Conservation (phyloP, 2,329 filamentous ascomycete genomes). For the Triangularia setosa region DNA sequence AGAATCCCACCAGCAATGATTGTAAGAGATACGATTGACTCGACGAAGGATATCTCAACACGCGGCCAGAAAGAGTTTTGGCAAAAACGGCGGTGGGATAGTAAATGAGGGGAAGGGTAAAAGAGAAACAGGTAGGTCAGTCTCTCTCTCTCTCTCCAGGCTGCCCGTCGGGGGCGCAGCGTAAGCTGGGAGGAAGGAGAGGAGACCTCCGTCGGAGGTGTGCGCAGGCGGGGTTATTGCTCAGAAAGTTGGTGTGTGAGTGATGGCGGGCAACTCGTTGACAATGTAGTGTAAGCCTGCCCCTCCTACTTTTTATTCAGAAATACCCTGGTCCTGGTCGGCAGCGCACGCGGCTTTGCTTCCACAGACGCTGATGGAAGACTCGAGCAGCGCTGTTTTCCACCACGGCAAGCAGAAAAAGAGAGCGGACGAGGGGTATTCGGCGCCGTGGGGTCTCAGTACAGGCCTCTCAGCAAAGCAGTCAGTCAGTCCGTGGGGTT, state of each 20-base stretch:
- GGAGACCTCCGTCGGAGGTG: constrained; percentile 5
- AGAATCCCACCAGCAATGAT: not conserved
- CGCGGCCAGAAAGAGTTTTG: not conserved
- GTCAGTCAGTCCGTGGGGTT: not conserved
- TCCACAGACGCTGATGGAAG: not conserved
- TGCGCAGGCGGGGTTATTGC: constrained; percentile 13
- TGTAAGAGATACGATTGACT: not conserved
- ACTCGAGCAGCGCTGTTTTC: not conserved
- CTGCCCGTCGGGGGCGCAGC: constrained; percentile 18
- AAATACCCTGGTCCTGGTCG: not conserved
- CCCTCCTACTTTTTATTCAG: not conserved
- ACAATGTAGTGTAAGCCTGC: not conserved
- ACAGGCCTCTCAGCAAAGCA: not conserved
- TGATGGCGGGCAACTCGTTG: constrained; percentile 12
- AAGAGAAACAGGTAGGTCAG: not conserved
- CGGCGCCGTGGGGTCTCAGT: constrained; percentile 9
- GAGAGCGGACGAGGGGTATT: constrained; percentile 10
- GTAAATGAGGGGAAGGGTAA: constrained; percentile 11
- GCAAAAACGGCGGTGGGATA: constrained; percentile 14
- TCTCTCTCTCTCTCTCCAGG: constrained; percentile 4
- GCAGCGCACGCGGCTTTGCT: not conserved
- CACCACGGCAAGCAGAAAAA: not conserved
- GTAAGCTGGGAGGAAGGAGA: not conserved
- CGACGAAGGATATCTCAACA: constrained; percentile 2
- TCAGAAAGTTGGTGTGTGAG: not conserved